Conservation (phyloP, 352 stramenopile genomes). For the Phytopythium mirpurense region DNA sequence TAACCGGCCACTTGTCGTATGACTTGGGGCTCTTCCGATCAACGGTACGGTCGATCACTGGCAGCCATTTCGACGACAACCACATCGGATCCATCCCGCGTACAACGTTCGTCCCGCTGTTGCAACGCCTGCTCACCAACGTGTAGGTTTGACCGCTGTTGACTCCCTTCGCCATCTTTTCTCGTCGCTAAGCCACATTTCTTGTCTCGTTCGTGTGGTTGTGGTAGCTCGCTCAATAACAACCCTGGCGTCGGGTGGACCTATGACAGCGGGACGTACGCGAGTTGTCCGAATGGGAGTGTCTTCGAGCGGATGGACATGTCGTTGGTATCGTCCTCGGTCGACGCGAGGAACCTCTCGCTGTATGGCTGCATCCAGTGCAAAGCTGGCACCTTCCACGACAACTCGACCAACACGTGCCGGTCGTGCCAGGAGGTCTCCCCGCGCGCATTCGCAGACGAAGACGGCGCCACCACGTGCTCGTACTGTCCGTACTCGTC, state of each 20-base stretch:
- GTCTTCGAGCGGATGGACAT: conserved; percentile 38
- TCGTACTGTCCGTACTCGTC: conserved; percentile 63
- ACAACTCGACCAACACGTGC: conserved; percentile 39
- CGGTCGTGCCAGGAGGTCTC: conserved; percentile 36
- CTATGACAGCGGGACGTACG: conserved; percentile 22
- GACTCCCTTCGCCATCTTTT: neutral
- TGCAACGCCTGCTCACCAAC: conserved; percentile 35
- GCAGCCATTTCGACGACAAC: conserved; percentile 56
- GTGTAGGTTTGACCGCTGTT: conserved; percentile 22
- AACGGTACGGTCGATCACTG: too few species aligned
- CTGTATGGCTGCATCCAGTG: conserved; percentile 66
- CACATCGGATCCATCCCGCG: conserved; percentile 50
- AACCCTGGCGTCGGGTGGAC: conserved; percentile 51
- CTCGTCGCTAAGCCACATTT: neutral
- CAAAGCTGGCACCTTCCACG: conserved; percentile 46
- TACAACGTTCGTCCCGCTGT: conserved; percentile 41
- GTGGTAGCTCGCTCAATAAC: conserved; percentile 36
- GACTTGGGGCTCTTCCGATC: too few species aligned
- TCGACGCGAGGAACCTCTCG: conserved; percentile 2
- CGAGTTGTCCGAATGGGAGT: conserved; percentile 48
- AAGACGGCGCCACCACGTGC: conserved; percentile 46
- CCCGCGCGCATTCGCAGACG: conserved; percentile 38
- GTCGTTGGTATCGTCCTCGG: conserved; percentile 6
- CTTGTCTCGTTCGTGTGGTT: neutral
- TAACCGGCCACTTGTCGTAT: too few species aligned